Conservation (phyloP, 305 asterid species). For the Ruellia speciosa region DNA sequence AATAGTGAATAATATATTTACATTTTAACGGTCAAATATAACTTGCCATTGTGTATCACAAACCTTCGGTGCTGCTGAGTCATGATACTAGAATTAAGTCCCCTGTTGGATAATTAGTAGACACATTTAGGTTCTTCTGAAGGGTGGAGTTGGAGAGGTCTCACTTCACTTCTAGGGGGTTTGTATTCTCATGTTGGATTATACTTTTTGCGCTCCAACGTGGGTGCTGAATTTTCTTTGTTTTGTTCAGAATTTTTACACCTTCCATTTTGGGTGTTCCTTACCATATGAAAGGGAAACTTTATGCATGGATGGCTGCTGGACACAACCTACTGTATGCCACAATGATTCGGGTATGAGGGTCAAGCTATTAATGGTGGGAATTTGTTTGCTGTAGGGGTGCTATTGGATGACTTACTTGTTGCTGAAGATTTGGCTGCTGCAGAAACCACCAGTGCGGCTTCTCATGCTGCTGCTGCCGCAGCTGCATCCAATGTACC, state of each 20-base stretch:
- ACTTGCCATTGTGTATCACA: neutral
- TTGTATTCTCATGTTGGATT: neutral
- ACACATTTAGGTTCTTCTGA: neutral
- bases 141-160: neutral
- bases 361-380: constrained; percentile 12
- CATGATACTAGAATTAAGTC: neutral
- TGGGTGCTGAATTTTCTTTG: neutral
- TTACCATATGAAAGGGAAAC: neutral
- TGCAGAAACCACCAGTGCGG: constrained; percentile 89
- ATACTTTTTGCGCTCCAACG: neutral
- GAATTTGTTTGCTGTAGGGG: constrained; percentile 42
- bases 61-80: neutral
- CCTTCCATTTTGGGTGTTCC: neutral
- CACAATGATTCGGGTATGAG: constrained; percentile 1
- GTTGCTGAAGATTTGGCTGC: constrained; percentile 99
- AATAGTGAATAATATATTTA: neutral
- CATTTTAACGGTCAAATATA: neutral
- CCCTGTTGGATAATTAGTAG: neutral
- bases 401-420: constrained; percentile 86
- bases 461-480: constrained; percentile 92
- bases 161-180: neutral
- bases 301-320: neutral
- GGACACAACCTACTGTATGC: neutral
- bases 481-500: constrained; percentile 64
- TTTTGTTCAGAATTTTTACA: neutral